Evolutionary conservation across 805 yeast genomes (phyloP).

Genomic region (Clavispora santaluciae): DNA sequence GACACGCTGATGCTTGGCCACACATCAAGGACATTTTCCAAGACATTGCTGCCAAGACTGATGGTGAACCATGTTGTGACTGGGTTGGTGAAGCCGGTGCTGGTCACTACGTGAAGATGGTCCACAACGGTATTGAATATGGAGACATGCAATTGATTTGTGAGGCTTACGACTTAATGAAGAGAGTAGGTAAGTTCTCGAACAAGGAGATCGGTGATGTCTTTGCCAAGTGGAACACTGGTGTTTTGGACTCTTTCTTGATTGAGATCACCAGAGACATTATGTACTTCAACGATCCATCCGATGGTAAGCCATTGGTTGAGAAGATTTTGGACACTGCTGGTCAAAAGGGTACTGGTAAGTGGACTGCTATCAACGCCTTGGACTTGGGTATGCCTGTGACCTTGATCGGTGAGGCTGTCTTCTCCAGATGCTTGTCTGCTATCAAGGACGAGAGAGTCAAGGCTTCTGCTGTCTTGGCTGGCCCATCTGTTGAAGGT

Average conservation of each 20-base stretch:
- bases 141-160: slow-evolving; percentile 99
- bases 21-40: slow-evolving; percentile 96
- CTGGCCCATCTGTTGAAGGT: slow-evolving; percentile 70
- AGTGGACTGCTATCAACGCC: slow-evolving; percentile 99
- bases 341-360: slow-evolving; percentile 99
- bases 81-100: slow-evolving; percentile 99
- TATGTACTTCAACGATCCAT: slow-evolving; percentile 76
- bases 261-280: slow-evolving; percentile 96
- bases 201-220: slow-evolving; percentile 93
- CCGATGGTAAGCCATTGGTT: slow-evolving; percentile 86
- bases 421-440: slow-evolving; percentile 92
- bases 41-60: slow-evolving; percentile 90
- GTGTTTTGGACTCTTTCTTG: slow-evolving; percentile 95
- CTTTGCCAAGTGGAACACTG: slow-evolving; percentile 90
- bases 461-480: slow-evolving; percentile 71
- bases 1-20: slow-evolving; percentile 97
- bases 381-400: slow-evolving; percentile 98
- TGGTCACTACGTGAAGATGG: slow-evolving; percentile 99
- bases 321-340: slow-evolving; percentile 97
- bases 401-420: slow-evolving; percentile 98
- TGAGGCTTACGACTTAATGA: slow-evolving; percentile 95
- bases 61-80: slow-evolving; percentile 99
- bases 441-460: slow-evolving; percentile 89
- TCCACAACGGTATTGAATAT: slow-evolving; percentile 98
- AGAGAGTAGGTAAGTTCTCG: slow-evolving; percentile 86